phyloP scores from a whole-genome alignment of 2,329 filamentous ascomycete genomes.

The Chaetomium globosum region DNA sequence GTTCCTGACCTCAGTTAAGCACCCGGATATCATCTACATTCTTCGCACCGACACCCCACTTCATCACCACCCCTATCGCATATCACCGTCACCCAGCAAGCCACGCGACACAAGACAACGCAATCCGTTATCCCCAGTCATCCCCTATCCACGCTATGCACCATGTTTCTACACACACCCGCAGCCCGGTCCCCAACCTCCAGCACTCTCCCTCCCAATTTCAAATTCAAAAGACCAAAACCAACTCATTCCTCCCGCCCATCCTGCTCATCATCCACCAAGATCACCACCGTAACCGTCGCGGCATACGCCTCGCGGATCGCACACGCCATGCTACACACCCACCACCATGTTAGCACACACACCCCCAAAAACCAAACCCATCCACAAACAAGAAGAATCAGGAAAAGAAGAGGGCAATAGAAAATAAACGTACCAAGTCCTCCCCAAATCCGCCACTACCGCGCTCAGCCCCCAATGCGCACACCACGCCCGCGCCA shows the following conservation, averaged over 20 bases:
- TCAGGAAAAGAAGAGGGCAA: background rate
- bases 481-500: constrained; percentile 75
- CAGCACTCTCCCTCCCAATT: background rate
- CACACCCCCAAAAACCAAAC: background rate
- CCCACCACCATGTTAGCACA: constrained; percentile 7
- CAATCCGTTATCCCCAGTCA: background rate
- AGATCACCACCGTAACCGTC: constrained; percentile 70
- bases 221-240: background rate
- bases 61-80: background rate
- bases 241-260: constrained; percentile 46
- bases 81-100: background rate
- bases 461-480: constrained; percentile 74
- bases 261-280: constrained; percentile 58
- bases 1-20: background rate
- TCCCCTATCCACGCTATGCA: constrained; percentile 12
- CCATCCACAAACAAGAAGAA: no score
- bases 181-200: background rate
- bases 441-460: constrained; percentile 68
- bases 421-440: constrained; percentile 56
- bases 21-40: background rate
- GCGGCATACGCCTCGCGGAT: constrained; percentile 76
- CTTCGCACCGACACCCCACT: background rate
- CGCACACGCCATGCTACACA: constrained; percentile 66
- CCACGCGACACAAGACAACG: background rate
- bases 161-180: background rate